Base-by-base conservation (phyloP, 768 basidiomycete species). In the Termitomyces sp. region DNA sequence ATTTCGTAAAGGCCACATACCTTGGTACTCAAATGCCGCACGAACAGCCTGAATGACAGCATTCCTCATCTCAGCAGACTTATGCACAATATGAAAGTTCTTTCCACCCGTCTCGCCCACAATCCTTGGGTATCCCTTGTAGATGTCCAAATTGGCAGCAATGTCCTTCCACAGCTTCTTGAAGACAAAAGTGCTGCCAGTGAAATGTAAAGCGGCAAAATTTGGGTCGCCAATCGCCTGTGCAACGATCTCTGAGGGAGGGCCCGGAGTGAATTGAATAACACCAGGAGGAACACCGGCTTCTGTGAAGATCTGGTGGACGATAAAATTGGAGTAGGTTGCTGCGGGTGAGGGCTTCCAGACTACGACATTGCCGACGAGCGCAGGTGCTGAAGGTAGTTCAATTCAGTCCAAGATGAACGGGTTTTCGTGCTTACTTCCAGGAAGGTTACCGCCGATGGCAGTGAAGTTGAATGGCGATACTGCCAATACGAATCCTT, bases 391-490 rank as follows among this genome's bases (percentile, higher is more conserved):
- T 84, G 65, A 26, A 60, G 22, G 41, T 10, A 52, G 53, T 54
- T 57, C 16, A 55, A 57, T 44, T 37, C 42, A 14, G 62, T 54
- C 8, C 24, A 18, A 16, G 39, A 14, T 16, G 32, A 57, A 32
- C 32, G 34, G 16, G 26, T 39, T 46, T 39, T 32, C 4, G 8
- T 31, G 50, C 60, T 32, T 26, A 69, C 77, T 53, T 71, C 83
- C 89, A 7, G 88, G 84, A 36, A 98, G 89, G 72, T 99, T 99
- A 14, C 93, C 97, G 41, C 94, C 96, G 61, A 99, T 99, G 27
- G 96, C 96, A 32, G 96, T 98, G 69, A 94, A 95, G 74, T 99
- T 99, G 79, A 99, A 98, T 0, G 97, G 97, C 7, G 97, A 94
- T 41, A 98, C 90, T 14, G 97, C 97, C 50, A 98, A 82, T 26